Evolutionary conservation across 176 grass and related monocot genomes (phyloP), one percentile per base, ranked within the genome.

Genomic region (Poa annua): DNA sequence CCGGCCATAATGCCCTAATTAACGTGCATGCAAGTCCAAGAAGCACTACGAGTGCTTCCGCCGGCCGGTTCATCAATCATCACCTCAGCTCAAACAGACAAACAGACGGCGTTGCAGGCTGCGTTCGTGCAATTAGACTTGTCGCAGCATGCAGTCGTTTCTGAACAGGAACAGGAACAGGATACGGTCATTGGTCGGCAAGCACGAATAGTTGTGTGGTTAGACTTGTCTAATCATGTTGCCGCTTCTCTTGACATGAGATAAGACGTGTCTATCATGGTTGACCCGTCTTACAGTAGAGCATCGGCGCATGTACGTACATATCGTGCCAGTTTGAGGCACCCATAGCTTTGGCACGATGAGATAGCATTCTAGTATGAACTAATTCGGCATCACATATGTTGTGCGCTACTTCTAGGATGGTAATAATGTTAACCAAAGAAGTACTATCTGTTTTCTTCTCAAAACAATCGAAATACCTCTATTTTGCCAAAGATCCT

Each of bases 241-340:
- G 57, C 39, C 67, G n/a, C 39, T 47, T 44, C 20, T 24, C 39
- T 47, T 70, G 67, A 24, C 67, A 71, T 6, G 5, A 5, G 67
- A 71, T 22, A 14, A 45, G 29, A 45, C 1, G 38, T 24, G 55
- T 26, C 76, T 33, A 4, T 20, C 15, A 10, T 45, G 15, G 75
- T 45, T 45, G 44, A 44, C 41, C 41, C 77, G 17, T 79, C 24
- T 64, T 41, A 63, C 51, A 49, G 41, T 3, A 49, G 14, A 71
- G n/a, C 39, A n/a, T n/a, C n/a, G n/a, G n/a, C n/a, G n/a, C n/a
- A n/a, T n/a, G n/a, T n/a, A 71, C 24, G 1, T 0, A 11, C 67
- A 24, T 22, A 26, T 45, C 57, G 59, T 84, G 71, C 44, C 57
- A 25, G 32, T 75, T 75, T 74, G 71, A 75, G 70, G 81, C 32